Conservation (phyloP, 2,329 filamentous ascomycete species). For the Leptographium galeiforme region DNA sequence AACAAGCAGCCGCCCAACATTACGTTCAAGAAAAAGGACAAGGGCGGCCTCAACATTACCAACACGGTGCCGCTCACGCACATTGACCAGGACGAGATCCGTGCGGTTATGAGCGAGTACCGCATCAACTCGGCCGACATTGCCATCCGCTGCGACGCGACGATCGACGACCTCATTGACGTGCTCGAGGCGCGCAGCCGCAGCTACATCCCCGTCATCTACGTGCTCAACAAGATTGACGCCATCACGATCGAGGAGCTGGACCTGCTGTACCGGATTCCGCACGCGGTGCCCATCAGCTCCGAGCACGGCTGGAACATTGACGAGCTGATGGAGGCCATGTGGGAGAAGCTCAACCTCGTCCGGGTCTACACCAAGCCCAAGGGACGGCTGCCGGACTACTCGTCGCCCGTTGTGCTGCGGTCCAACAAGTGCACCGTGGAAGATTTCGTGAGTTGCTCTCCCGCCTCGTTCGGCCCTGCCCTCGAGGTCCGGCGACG, state of each 20-base stretch:
- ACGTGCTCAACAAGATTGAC: slow-evolving; percentile 98
- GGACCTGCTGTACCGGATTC: slow-evolving; percentile 90
- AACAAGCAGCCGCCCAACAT: slow-evolving; percentile 98
- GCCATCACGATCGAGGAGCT: slow-evolving; percentile 95
- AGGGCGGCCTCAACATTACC: slow-evolving; percentile 93
- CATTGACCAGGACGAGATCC: slow-evolving; percentile 93
- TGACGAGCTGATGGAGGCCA: slow-evolving; percentile 89
- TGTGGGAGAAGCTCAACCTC: slow-evolving; percentile 92
- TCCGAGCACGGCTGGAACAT: slow-evolving; percentile 97
- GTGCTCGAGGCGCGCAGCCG: slow-evolving; percentile 86
- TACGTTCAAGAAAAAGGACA: slow-evolving; percentile 99
- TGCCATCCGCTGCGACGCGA: slow-evolving; percentile 93
- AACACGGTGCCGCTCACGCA: slow-evolving; percentile 83
- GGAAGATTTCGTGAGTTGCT: slow-evolving; percentile 82
- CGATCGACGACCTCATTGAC: slow-evolving; percentile 93
- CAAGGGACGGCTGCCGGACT: slow-evolving; percentile 89
- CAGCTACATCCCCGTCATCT: slow-evolving; percentile 97
- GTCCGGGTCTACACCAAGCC: slow-evolving; percentile 95
- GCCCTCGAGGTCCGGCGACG: not conserved
- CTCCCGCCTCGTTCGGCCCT: not conserved
- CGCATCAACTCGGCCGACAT: slow-evolving; percentile 94
- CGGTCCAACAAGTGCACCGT: slow-evolving; percentile 72
- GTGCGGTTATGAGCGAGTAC: slow-evolving; percentile 95
- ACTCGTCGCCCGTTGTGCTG: slow-evolving; percentile 80
- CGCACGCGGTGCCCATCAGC: slow-evolving; percentile 92